Evolutionary conservation across 768 basidiomycete genomes (phyloP).

Genomic region (Heimioporus sp.): DNA sequence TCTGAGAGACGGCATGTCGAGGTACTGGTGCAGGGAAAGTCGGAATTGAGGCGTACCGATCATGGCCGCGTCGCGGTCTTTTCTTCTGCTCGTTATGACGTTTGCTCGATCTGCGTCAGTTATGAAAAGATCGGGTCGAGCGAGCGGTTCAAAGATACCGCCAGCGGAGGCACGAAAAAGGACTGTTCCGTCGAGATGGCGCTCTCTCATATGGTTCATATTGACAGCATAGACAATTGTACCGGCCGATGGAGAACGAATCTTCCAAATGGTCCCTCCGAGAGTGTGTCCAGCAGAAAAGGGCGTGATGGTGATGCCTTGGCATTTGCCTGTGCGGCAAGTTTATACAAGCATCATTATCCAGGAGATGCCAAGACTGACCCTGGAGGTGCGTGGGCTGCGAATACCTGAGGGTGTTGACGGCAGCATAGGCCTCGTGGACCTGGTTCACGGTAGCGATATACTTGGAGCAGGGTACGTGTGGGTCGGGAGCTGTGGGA

Average conservation of each 20-base stretch:
- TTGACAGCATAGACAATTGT: conserved; percentile 95
- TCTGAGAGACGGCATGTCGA: conserved; percentile 44
- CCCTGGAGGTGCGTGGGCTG: conserved; percentile 95
- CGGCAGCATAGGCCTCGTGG: conserved; percentile 87
- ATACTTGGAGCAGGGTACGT: conserved; percentile 41
- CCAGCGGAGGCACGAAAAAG: conserved; percentile 73
- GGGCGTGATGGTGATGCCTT: conserved; percentile 91
- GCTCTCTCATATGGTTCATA: conserved; percentile 94
- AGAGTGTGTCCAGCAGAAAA: conserved; percentile 94
- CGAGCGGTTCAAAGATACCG: conserved; percentile 80
- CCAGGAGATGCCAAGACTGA: conserved; percentile 32
- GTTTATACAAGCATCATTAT: conserved; percentile 3
- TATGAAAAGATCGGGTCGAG: conserved; percentile 89
- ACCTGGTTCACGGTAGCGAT: conserved; percentile 82
- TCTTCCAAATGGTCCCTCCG: conserved; percentile 97
- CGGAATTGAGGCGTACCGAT: conserved; percentile 53
- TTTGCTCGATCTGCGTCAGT: conserved; percentile 86
- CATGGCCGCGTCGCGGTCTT: conserved; percentile 87
- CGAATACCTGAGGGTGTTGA: conserved; percentile 91
- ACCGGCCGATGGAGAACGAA: conserved; percentile 95
- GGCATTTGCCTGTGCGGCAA: conserved; percentile 67
- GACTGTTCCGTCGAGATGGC: conserved; percentile 93
- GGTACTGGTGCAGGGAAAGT: not conserved
- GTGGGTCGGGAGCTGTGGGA: conserved; percentile 19
- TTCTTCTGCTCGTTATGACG: conserved; percentile 81